Evolutionary conservation across 2,329 filamentous ascomycete species (phyloP).

Genomic region (Paecilomyces variotii): DNA sequence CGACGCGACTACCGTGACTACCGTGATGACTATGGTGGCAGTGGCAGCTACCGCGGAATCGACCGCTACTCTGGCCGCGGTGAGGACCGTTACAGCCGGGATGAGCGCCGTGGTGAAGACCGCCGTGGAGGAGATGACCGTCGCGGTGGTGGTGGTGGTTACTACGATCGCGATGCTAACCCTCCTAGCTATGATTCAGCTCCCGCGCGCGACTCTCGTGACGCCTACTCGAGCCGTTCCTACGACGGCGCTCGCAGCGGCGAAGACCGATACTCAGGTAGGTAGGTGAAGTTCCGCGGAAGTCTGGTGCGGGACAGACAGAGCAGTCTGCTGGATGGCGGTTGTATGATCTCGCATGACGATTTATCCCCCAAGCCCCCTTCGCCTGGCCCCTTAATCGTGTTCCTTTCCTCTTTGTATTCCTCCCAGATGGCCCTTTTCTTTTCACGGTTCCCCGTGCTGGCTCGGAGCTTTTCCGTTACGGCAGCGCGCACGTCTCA

Average conservation of each 20-base stretch:
- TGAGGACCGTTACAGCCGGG: slow-evolving; percentile 47
- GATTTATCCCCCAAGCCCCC: slow-evolving; percentile 9
- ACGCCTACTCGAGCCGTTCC: slow-evolving; percentile 27
- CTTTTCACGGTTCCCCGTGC: slow-evolving; percentile 13
- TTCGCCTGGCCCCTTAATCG: slow-evolving; percentile 5
- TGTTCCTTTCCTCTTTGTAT: slow-evolving; percentile 21
- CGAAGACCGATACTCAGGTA: slow-evolving; percentile 33
- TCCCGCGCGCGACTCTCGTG: slow-evolving; percentile 29
- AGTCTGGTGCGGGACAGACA: slow-evolving; percentile 3
- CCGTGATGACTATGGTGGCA: slow-evolving; percentile 30
- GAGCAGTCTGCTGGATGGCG: slow-evolving; percentile 6
- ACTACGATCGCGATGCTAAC: slow-evolving; percentile 49
- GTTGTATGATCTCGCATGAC: slow-evolving; percentile 9
- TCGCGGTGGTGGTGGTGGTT: slow-evolving; percentile 40
- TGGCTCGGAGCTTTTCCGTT: slow-evolving; percentile 28
- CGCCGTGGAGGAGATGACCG: slow-evolving; percentile 44
- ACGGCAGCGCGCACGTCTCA: slow-evolving; percentile 29
- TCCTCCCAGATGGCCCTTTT: slow-evolving; percentile 27
- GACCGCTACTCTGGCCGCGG: slow-evolving; percentile 40
- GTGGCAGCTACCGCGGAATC: slow-evolving; percentile 23
- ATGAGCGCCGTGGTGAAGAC: slow-evolving; percentile 20
- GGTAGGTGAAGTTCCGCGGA: slow-evolving; percentile 28
- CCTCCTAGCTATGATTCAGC: slow-evolving; percentile 37
- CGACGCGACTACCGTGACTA: slow-evolving; percentile 41
- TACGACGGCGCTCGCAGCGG: slow-evolving; percentile 27